phyloP scores from a whole-genome alignment of 805 yeast species.

The Metschnikowia gruessii region DNA sequence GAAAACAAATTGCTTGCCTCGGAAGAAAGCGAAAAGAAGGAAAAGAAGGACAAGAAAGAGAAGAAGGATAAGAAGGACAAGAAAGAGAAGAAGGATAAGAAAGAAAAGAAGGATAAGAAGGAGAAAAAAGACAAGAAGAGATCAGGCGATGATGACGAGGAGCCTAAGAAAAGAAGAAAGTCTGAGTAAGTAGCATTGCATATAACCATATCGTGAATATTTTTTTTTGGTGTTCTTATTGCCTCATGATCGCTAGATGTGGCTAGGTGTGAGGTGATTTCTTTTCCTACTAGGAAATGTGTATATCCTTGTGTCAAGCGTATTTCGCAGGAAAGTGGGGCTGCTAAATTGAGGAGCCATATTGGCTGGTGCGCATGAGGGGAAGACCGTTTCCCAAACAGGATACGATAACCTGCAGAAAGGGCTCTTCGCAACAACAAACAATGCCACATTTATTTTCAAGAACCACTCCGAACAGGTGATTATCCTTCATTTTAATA shows the following conservation, averaged over 20 bases:
- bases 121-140: conserved; percentile 26
- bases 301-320: too few species aligned
- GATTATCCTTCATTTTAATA: too few species aligned
- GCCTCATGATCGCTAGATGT: too few species aligned
- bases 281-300: too few species aligned
- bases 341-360: neutral
- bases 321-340: too few species aligned
- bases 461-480: neutral
- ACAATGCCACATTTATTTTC: neutral
- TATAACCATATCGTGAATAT: neutral
- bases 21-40: conserved; percentile 18
- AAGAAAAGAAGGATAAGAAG: conserved; percentile 25
- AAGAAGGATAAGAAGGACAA: conserved; percentile 19
- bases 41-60: conserved; percentile 30
- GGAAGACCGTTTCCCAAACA: neutral
- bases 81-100: conserved; percentile 24
- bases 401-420: conserved; percentile 1
- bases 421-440: conserved; percentile 1
- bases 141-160: conserved; percentile 26
- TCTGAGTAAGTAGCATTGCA: conserved; percentile 10
- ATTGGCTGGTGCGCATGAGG: neutral
- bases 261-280: too few species aligned
- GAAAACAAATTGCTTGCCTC: conserved; percentile 36
- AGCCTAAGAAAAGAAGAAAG: conserved; percentile 24
- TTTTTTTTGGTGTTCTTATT: neutral